phyloP scores from a whole-genome alignment of 495 filamentous ascomycete species.

The Baudoinia panamericana region DNA sequence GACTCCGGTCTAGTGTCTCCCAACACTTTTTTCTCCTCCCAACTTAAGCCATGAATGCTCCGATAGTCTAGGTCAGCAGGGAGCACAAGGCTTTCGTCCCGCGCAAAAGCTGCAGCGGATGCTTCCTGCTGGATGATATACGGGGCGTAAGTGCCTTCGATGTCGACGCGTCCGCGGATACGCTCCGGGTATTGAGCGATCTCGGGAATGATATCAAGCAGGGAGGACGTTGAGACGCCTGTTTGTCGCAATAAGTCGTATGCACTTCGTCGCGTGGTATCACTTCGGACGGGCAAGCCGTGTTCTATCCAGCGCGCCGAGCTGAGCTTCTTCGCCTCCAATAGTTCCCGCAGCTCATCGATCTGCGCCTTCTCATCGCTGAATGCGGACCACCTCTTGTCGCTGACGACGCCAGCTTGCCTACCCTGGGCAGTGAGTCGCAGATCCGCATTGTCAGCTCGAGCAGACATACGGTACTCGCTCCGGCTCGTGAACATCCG shows the following conservation, averaged over 20 bases:
- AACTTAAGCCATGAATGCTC: constrained; percentile 55
- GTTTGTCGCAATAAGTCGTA: constrained; percentile 61
- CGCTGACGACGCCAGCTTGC: constrained; percentile 60
- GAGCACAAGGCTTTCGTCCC: constrained; percentile 62
- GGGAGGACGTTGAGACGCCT: constrained; percentile 39
- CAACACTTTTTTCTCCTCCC: constrained; percentile 63
- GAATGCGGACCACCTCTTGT: constrained; percentile 65
- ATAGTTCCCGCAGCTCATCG: constrained; percentile 45
- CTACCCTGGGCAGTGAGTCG: constrained; percentile 72
- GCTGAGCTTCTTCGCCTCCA: constrained; percentile 42
- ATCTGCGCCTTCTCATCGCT: constrained; percentile 48
- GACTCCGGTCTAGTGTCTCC: constrained; percentile 59
- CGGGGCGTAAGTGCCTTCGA: constrained; percentile 74
- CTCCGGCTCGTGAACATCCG: constrained; percentile 96
- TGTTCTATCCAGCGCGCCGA: constrained; percentile 50
- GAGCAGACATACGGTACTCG: constrained; percentile 84
- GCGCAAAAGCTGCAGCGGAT: constrained; percentile 49
- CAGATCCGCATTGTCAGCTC: constrained; percentile 85
- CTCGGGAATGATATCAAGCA: constrained; percentile 42
- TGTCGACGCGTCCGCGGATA: constrained; percentile 53
- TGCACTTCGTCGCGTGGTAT: constrained; percentile 49
- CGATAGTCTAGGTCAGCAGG: constrained; percentile 70
- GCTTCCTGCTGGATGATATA: constrained; percentile 60
- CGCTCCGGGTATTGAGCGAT: constrained; percentile 41
- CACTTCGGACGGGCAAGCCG: constrained; percentile 53